A percentile compares a stretch with the other conserved stretches of the same genome.
phyloP scores from a whole-genome alignment of 2,329 filamentous ascomycete genomes.

The Tolypocladium amazonense region DNA sequence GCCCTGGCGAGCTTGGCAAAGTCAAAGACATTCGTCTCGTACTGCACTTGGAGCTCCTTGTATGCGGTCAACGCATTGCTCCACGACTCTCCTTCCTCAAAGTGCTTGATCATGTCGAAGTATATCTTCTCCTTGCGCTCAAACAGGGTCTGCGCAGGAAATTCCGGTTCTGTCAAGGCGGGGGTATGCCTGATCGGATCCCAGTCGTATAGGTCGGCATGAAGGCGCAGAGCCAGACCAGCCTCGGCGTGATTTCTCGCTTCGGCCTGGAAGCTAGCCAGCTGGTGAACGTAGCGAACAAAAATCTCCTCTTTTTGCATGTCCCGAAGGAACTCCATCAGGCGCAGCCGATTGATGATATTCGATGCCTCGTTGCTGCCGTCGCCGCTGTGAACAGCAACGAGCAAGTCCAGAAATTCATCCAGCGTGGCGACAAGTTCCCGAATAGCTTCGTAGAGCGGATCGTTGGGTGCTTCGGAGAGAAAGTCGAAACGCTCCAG shows the following conservation, averaged over 20 bases:
- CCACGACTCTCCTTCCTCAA: slow-evolving; percentile 92
- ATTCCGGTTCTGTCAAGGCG: slow-evolving; percentile 60
- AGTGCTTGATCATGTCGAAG: slow-evolving; percentile 89
- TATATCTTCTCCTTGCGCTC: slow-evolving; percentile 89
- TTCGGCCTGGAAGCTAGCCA: slow-evolving; percentile 66
- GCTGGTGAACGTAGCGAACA: slow-evolving; percentile 87
- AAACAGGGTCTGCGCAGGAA: slow-evolving; percentile 76
- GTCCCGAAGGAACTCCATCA: slow-evolving; percentile 94
- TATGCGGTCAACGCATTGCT: slow-evolving; percentile 79
- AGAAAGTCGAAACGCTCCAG: slow-evolving; percentile 69
- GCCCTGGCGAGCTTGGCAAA: slow-evolving; percentile 85
- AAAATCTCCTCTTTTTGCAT: slow-evolving; percentile 98
- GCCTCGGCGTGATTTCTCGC: slow-evolving; percentile 77
- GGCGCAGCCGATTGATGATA: slow-evolving; percentile 75
- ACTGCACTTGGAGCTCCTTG: slow-evolving; percentile 82
- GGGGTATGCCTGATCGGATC: slow-evolving; percentile 58
- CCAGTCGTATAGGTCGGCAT: slow-evolving; percentile 91
- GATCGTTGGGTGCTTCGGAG: slow-evolving; percentile 55
- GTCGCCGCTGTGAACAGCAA: slow-evolving; percentile 76
- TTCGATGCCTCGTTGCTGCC: slow-evolving; percentile 63
- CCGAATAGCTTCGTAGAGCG: slow-evolving; percentile 64
- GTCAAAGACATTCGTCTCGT: slow-evolving; percentile 81
- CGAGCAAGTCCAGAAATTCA: slow-evolving; percentile 81
- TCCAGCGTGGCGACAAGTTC: slow-evolving; percentile 77
- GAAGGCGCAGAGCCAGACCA: slow-evolving; percentile 76